Conservation (phyloP, 371 early-diverging fungal genomes). For the Rhizopus sp. region DNA sequence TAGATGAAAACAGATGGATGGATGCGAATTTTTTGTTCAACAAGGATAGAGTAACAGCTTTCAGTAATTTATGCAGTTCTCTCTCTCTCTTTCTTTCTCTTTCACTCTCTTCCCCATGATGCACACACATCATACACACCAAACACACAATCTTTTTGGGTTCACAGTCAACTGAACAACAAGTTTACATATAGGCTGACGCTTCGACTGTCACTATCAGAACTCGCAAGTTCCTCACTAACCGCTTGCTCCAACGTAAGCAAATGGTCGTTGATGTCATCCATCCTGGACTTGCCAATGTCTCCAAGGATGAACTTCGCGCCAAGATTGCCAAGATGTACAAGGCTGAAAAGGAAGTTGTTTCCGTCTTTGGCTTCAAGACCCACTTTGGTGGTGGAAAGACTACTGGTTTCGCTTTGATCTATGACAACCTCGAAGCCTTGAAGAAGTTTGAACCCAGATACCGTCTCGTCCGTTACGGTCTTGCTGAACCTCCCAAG, state of each 20-base stretch:
- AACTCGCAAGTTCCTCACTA: conserved; percentile 98
- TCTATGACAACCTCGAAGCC: conserved; percentile 95
- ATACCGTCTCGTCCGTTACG: conserved; percentile 90
- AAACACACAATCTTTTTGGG: no score
- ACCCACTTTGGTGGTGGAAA: conserved; percentile 98
- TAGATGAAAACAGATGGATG: conserved; percentile 10
- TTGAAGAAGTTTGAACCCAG: conserved; percentile 99
- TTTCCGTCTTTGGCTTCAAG: conserved; percentile 95
- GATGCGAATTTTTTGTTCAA: not conserved
- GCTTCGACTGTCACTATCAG: conserved; percentile 85
- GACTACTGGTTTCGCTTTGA: conserved; percentile 95
- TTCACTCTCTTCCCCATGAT: not conserved
- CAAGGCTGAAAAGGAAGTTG: conserved; percentile 90
- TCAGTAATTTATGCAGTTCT: not conserved
- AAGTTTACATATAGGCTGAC: conserved; percentile 57
- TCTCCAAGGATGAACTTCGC: conserved; percentile 91
- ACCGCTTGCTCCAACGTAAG: conserved; percentile 97
- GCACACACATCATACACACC: not conserved
- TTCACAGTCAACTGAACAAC: no score
- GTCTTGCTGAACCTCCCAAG: conserved; percentile 74
- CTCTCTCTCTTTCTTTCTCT: no score
- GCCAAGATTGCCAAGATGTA: conserved; percentile 96
- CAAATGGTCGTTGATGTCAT: conserved; percentile 98
- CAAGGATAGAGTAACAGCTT: not conserved
- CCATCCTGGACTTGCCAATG: conserved; percentile 92